These are phyloP conservation scores for Raddia guianensis DNA, from an alignment of 176 grass and related monocot species.

Conservation along the genomic window DNA sequence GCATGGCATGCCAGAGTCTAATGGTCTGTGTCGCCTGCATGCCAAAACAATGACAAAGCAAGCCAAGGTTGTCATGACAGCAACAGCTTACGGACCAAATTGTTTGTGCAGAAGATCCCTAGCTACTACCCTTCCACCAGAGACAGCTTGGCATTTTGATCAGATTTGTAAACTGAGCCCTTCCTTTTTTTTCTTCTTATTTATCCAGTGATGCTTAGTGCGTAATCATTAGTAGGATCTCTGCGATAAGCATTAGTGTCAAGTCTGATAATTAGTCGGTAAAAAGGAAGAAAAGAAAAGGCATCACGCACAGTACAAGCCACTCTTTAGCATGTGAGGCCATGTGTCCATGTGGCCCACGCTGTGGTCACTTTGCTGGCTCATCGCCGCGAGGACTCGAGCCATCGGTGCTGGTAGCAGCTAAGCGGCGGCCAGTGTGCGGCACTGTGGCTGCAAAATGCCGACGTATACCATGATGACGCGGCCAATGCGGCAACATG, in stretches of 20 bases:
- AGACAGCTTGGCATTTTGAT: neutral
- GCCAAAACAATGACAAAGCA: neutral
- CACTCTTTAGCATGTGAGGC: conserved; percentile 27
- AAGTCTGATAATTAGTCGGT: neutral
- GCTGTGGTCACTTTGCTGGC: conserved; percentile 2
- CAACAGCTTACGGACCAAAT: neutral
- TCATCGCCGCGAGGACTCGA: neutral
- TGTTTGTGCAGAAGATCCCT: neutral
- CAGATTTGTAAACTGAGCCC: neutral
- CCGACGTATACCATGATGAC: neutral
- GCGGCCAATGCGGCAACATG: neutral
- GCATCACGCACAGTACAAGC: neutral
- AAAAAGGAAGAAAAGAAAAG: neutral
- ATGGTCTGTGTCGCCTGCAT: too few relatives aligned
- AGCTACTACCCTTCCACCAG: neutral
- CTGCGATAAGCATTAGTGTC: neutral
- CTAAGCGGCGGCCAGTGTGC: neutral
- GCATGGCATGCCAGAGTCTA: too few relatives aligned
- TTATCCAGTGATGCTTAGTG: neutral
- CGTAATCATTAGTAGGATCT: neutral
- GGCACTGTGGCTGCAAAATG: neutral
- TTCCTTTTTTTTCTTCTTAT: neutral
- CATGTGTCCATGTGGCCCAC: conserved; percentile 4
- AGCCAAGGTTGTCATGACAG: neutral
- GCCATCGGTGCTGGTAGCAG: neutral